phyloP scores from a whole-genome alignment of 2,329 filamentous ascomycete species.

The Colletotrichum cordylinicola region DNA sequence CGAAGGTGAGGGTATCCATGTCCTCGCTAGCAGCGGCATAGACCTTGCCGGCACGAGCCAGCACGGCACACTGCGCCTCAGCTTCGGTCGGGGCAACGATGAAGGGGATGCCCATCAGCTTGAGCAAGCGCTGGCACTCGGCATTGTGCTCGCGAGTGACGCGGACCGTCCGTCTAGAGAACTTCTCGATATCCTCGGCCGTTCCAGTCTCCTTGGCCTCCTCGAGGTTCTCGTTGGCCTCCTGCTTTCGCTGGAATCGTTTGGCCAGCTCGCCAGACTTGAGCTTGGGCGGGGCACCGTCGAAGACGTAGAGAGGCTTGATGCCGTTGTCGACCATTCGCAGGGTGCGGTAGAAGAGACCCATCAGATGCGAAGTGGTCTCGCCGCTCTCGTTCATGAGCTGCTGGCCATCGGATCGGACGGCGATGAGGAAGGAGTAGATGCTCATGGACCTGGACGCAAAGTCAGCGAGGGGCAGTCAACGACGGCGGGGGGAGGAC shows the following conservation, averaged over 20 bases:
- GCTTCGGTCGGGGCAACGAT: constrained; percentile 96
- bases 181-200: constrained; percentile 97
- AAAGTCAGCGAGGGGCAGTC: constrained; percentile 9
- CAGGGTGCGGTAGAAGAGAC: constrained; percentile 98
- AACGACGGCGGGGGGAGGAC: background rate
- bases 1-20: constrained; percentile 98
- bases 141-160: constrained; percentile 97
- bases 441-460: constrained; percentile 87
- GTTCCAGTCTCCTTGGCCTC: constrained; percentile 98
- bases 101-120: constrained; percentile 95
- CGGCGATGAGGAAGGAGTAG: constrained; percentile 97
- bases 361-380: constrained; percentile 98
- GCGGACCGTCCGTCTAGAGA: constrained; percentile 88
- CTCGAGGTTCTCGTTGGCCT: constrained; percentile 87
- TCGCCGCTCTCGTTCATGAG: constrained; percentile 94
- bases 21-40: constrained; percentile 97
- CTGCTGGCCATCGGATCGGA: constrained; percentile 95
- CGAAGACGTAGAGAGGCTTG: constrained; percentile 98
- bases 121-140: constrained; percentile 89
- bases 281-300: constrained; percentile 94
- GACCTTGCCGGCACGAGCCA: constrained; percentile 91
- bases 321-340: constrained; percentile 99
- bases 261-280: constrained; percentile 97
- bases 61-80: constrained; percentile 91
- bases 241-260: constrained; percentile 92